phyloP scores from a whole-genome alignment of 2,329 filamentous ascomycete species.

The Neofusicoccum umdonicola region DNA sequence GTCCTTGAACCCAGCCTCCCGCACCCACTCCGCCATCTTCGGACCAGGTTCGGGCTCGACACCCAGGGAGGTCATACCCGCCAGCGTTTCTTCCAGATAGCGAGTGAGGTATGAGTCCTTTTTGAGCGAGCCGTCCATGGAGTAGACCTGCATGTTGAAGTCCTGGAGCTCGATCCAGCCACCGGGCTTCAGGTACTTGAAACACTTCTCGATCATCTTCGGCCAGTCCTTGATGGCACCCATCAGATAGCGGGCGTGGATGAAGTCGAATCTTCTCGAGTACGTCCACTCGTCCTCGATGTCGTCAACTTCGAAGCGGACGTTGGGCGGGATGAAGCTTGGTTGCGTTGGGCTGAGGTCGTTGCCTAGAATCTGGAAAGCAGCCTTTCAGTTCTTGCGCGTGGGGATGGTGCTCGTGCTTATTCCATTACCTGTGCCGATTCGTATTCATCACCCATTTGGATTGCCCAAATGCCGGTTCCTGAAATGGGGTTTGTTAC shows the following conservation, averaged over 20 bases:
- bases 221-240: slow-evolving; percentile 26
- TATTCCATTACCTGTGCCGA: background rate
- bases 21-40: slow-evolving; percentile 41
- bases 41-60: slow-evolving; percentile 36
- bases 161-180: slow-evolving; percentile 30
- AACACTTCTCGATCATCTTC: slow-evolving; percentile 23
- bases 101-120: slow-evolving; percentile 21
- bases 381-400: slow-evolving; percentile 28
- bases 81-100: slow-evolving; percentile 25
- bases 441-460: slow-evolving; percentile 15
- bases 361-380: slow-evolving; percentile 39
- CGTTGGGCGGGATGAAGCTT: slow-evolving; percentile 49
- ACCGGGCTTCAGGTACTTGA: slow-evolving; percentile 25
- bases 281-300: slow-evolving; percentile 35
- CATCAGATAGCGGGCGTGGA: slow-evolving; percentile 24
- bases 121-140: slow-evolving; percentile 24
- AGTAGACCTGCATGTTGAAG: slow-evolving; percentile 25
- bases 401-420: background rate
- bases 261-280: slow-evolving; percentile 26
- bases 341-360: slow-evolving; percentile 48
- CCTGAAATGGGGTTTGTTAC: background rate
- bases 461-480: slow-evolving; percentile 25
- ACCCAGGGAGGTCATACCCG: slow-evolving; percentile 31
- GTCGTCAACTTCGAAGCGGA: slow-evolving; percentile 52
- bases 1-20: slow-evolving; percentile 53